Evolutionary conservation across 2,329 filamentous ascomycete genomes (phyloP).

Genomic region (Curvularia eragrostidis): DNA sequence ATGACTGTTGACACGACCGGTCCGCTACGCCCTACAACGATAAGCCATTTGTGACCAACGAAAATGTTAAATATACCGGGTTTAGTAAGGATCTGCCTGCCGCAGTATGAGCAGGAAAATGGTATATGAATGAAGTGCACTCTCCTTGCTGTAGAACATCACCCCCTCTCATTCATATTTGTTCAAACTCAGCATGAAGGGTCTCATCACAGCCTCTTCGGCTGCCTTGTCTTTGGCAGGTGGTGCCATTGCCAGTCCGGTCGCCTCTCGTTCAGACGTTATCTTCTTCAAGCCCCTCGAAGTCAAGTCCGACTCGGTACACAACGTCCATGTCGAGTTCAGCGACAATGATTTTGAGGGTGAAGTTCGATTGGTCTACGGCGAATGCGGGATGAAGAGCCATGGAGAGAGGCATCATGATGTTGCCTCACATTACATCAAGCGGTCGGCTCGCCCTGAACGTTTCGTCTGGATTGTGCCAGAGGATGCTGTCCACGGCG

Average conservation of each 20-base stretch:
- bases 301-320: constrained; percentile 52
- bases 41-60: constrained; percentile 31
- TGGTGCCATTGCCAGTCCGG: constrained; percentile 27
- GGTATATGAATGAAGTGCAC: constrained; percentile 26
- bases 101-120: not conserved
- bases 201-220: constrained; percentile 35
- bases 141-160: constrained; percentile 1
- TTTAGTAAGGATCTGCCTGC: not conserved
- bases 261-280: constrained; percentile 30
- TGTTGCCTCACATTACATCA: constrained; percentile 49
- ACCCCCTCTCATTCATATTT: constrained; percentile 6
- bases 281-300: constrained; percentile 43
- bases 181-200: constrained; percentile 32
- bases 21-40: constrained; percentile 15
- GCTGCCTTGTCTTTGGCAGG: constrained; percentile 36
- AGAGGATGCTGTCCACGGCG: constrained; percentile 46
- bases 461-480: constrained; percentile 59
- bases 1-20: not conserved
- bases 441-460: constrained; percentile 49
- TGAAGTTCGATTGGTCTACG: constrained; percentile 55
- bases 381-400: constrained; percentile 50
- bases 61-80: constrained; percentile 13
- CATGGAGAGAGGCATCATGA: constrained; percentile 53
- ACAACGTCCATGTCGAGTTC: constrained; percentile 59
- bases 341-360: constrained; percentile 52